Evolutionary conservation across 192 early-diverging fungal genomes (phyloP).

Genomic region (Coemansia sp.): DNA sequence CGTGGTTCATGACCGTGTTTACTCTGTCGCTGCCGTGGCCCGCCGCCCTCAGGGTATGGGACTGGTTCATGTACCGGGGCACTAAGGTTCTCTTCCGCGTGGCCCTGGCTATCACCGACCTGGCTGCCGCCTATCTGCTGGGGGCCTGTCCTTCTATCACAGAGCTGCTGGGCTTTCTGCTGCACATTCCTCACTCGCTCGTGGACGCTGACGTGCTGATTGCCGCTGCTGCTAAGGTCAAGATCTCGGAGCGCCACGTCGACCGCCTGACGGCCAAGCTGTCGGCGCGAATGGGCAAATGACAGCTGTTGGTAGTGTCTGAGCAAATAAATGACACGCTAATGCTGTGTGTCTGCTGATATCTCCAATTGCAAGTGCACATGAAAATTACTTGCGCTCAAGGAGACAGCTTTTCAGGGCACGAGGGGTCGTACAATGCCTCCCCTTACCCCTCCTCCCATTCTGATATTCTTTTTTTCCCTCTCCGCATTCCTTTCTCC

Average conservation of each 20-base stretch:
- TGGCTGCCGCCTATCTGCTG: slow-evolving; percentile 63
- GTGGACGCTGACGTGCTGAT: slow-evolving; percentile 60
- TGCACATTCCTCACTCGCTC: slow-evolving; percentile 69
- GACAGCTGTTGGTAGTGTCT: too few relatives aligned
- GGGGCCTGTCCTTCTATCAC: slow-evolving; percentile 72
- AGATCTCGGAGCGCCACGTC: slow-evolving; percentile 60
- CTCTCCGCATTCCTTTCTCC: neutral
- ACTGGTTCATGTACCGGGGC: slow-evolving; percentile 79
- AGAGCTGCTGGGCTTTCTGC: slow-evolving; percentile 71
- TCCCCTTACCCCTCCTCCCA: too few relatives aligned
- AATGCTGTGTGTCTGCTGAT: neutral
- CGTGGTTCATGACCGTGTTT: slow-evolving; percentile 93
- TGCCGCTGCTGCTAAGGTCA: slow-evolving; percentile 67
- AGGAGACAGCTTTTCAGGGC: too few relatives aligned
- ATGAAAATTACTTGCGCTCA: too few relatives aligned
- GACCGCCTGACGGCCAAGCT: slow-evolving; percentile 30
- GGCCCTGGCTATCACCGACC: slow-evolving; percentile 71
- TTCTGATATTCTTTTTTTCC: neutral
- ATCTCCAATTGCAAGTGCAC: neutral
- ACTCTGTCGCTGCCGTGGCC: slow-evolving; percentile 86
- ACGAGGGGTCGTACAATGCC: too few relatives aligned
- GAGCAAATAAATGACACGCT: too few relatives aligned
- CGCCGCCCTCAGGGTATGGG: slow-evolving; percentile 86
- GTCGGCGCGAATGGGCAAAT: neutral
- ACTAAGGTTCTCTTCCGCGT: slow-evolving; percentile 82